Evolutionary conservation across 2,329 filamentous ascomycete genomes (phyloP), one percentile per base, ranked within the genome.

Genomic region (Alternaria longipes): DNA sequence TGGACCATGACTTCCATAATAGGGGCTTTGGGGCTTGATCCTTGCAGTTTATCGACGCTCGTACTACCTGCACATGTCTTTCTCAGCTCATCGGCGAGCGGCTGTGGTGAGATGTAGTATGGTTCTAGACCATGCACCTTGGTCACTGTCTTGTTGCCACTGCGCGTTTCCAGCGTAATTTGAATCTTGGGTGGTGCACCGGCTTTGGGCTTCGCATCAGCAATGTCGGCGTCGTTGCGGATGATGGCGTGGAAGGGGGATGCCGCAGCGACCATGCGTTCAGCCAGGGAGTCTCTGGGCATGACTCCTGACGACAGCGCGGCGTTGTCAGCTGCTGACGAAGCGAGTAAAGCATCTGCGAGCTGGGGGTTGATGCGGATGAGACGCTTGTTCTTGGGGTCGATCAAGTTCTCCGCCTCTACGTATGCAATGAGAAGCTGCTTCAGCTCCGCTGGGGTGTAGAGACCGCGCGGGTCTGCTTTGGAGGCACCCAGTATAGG

Each of bases 51-150:
- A 34, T 86, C 84, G 1, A 90, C 86, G 61, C 86, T 89, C 12
- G 88, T 89, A 59, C 85, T 87, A n/a, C 89, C 88, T 2, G 89
- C 89, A 72, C 89, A 91, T 32, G 86, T 85, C 78, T 89, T 90
- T 69, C 89, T 83, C 68, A 91, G 70, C 72, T 91, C 89, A 60
- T 90, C 89, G 2, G 88, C 87, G 55, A 91, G 79, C 2, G 85
- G 78, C 46, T 84, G 83, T 0, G 89, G 86, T 18, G 85, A 82
- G 44, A 91, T 85, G 26, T 85, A 84, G 66, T 89, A 91, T 0
- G 83, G 77, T 68, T 91, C 89, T 30, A 91, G 72, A 4, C 87
- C 87, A 16, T 82, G 84, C 1, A 90, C 81, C 67, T 86, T 88
- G 3, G 89, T 90, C 3, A 88, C 86, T 2, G 85, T 87, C 77